A percentile compares a stretch with the other conserved stretches of the same genome.
phyloP scores from a whole-genome alignment of 352 stramenopile species.

The Pythium insidiosum region DNA sequence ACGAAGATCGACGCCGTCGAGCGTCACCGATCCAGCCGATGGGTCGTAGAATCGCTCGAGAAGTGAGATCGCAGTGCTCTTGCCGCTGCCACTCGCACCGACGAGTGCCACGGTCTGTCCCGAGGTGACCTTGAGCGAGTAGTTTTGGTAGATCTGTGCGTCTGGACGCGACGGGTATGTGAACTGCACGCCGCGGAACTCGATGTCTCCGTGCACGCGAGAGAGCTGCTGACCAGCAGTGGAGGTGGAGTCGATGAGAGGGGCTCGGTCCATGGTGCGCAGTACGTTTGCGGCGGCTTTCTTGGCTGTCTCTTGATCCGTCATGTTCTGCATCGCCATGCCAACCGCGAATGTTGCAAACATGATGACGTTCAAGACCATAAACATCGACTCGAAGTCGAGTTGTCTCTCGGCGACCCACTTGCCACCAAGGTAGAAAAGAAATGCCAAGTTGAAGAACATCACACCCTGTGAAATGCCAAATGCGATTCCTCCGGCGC shows the following conservation, averaged over 20 bases:
- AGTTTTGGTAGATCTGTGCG: slow-evolving; percentile 15
- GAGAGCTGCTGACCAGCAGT: slow-evolving; percentile 16
- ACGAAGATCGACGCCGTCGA: slow-evolving; percentile 34
- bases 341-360: slow-evolving; percentile 25
- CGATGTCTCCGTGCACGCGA: slow-evolving; percentile 27
- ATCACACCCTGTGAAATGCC: slow-evolving; percentile 49
- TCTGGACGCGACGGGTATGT: slow-evolving; percentile 28
- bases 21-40: slow-evolving; percentile 4
- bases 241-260: slow-evolving; percentile 29
- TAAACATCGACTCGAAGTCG: slow-evolving; percentile 34
- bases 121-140: slow-evolving; percentile 17
- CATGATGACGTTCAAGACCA: slow-evolving; percentile 28
- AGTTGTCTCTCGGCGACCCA: slow-evolving; percentile 30
- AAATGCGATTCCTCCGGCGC: slow-evolving; percentile 34
- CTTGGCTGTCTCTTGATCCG: slow-evolving; percentile 24
- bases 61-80: slow-evolving; percentile 85
- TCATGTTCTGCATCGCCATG: slow-evolving; percentile 18
- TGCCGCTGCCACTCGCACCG: slow-evolving; percentile 38
- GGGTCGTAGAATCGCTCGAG: slow-evolving; percentile 91
- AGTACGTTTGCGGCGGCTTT: slow-evolving; percentile 30
- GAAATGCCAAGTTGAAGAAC: slow-evolving; percentile 38
- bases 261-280: slow-evolving; percentile 36
- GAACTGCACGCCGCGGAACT: slow-evolving; percentile 83
- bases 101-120: slow-evolving; percentile 35
- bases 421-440: slow-evolving; percentile 56